A percentile compares a stretch with the other conserved stretches of the same genome.
Evolutionary conservation across 352 stramenopile species (phyloP).

Genomic region (Phytopythium sindhum): DNA sequence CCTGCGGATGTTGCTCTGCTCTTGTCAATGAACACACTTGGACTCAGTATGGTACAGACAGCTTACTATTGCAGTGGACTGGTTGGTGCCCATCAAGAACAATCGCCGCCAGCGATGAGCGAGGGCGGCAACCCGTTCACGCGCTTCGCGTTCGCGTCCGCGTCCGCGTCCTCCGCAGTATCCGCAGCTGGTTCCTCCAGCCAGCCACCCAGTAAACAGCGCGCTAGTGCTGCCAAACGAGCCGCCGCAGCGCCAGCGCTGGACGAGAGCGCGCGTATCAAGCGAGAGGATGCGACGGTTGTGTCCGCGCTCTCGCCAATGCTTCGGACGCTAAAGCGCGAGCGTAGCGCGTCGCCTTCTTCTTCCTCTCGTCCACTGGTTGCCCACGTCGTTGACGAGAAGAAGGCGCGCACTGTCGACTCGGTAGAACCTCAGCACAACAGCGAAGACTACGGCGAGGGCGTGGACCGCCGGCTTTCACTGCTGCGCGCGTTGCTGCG

Average conservation of each 20-base stretch:
- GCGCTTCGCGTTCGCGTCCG: conserved; percentile 48
- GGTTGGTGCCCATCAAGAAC: too few species aligned
- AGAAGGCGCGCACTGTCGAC: not conserved
- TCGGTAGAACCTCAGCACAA: conserved; percentile 9
- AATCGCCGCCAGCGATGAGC: not conserved
- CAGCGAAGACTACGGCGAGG: not conserved
- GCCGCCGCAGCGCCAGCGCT: not conserved
- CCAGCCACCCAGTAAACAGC: not conserved
- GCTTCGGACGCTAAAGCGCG: conserved; percentile 16
- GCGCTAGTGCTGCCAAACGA: not conserved
- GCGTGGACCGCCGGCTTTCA: conserved; percentile 19
- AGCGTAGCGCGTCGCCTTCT: conserved; percentile 8
- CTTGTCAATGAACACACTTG: not conserved
- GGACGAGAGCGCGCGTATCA: conserved; percentile 4
- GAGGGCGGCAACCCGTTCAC: conserved; percentile 48
- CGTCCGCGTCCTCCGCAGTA: too few species aligned
- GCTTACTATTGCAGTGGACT: not conserved
- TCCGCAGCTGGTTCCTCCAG: not conserved
- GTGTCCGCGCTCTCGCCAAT: not conserved
- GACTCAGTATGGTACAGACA: not conserved
- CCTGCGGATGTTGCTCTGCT: not conserved
- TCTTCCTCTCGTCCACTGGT: conserved; percentile 3
- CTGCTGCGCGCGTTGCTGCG: conserved; percentile 39
- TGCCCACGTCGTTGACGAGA: not conserved
- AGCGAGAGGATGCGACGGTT: not conserved